Percentiles rank a stretch among this genome's conserved stretches.
Evolutionary conservation across 768 basidiomycete species (phyloP).

Genomic region (Mycena albidolilacea): DNA sequence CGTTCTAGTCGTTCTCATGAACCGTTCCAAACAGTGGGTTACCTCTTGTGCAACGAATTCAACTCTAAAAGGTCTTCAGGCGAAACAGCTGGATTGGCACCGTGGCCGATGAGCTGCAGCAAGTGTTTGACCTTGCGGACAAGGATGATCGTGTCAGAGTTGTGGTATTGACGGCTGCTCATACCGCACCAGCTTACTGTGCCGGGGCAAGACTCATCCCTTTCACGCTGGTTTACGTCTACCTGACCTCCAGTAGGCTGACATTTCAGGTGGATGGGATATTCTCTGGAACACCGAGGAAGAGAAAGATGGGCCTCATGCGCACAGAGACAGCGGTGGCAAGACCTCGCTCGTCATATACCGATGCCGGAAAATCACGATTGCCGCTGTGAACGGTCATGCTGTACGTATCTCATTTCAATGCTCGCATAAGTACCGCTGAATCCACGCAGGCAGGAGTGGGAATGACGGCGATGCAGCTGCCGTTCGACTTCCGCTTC

Average conservation of each 20-base stretch:
- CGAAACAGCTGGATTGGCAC: slow-evolving; percentile 59
- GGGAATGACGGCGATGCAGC: slow-evolving; percentile 65
- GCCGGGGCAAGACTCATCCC: slow-evolving; percentile 60
- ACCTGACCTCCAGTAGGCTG: slow-evolving; percentile 54
- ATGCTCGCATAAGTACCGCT: slow-evolving; percentile 2
- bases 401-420: slow-evolving; percentile 51
- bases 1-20: slow-evolving; percentile 60
- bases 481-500: slow-evolving; percentile 68
- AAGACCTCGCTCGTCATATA: slow-evolving; percentile 61
- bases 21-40: slow-evolving; percentile 64
- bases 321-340: slow-evolving; percentile 67
- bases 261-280: slow-evolving; percentile 65
- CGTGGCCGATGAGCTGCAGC: slow-evolving; percentile 56
- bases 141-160: slow-evolving; percentile 67
- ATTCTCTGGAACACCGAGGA: slow-evolving; percentile 55
- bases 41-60: not conserved
- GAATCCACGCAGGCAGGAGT: slow-evolving; percentile 56
- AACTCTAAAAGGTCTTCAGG: slow-evolving; percentile 45
- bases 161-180: slow-evolving; percentile 67
- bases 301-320: slow-evolving; percentile 63
- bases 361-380: slow-evolving; percentile 70
- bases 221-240: not conserved
- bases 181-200: slow-evolving; percentile 66
- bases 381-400: slow-evolving; percentile 66
- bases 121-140: slow-evolving; percentile 63